Evolutionary conservation across 495 filamentous ascomycete species (phyloP).

Genomic region (Aspergillus bridgeri): DNA sequence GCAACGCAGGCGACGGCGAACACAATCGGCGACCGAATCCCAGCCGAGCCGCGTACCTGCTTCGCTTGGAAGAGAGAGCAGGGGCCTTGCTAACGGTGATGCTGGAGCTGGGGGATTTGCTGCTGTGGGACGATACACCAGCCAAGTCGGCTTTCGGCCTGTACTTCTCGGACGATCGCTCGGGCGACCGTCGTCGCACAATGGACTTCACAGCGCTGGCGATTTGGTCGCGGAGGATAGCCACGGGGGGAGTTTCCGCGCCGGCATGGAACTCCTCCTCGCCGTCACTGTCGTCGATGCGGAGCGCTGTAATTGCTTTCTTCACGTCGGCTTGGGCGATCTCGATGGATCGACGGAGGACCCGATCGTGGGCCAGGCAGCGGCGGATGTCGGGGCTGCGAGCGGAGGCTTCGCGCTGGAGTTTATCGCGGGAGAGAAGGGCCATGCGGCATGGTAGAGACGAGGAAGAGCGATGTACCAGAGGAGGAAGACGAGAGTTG

Average conservation of each 20-base stretch:
- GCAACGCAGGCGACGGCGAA: background rate
- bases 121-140: background rate
- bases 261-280: slow-evolving; percentile 6
- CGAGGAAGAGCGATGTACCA: slow-evolving; percentile 11
- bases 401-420: slow-evolving; percentile 14
- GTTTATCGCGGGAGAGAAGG: slow-evolving; percentile 20
- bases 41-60: background rate
- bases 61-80: background rate
- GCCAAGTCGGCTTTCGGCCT: background rate
- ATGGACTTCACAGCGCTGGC: slow-evolving; percentile 10
- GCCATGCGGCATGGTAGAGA: slow-evolving; percentile 16
- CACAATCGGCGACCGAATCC: background rate
- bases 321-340: slow-evolving; percentile 18
- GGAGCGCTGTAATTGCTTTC: slow-evolving; percentile 10
- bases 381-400: slow-evolving; percentile 24
- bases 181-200: background rate
- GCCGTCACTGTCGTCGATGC: slow-evolving; percentile 12
- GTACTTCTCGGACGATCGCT: background rate
- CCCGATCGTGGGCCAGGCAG: slow-evolving; percentile 22
- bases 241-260: slow-evolving; percentile 1
- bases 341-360: slow-evolving; percentile 20
- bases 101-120: background rate
- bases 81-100: background rate
- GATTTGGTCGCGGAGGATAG: slow-evolving; percentile 16
- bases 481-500: slow-evolving; percentile 21